Evolutionary conservation across 768 basidiomycete species (phyloP), one percentile per base, ranked within the genome.

Genomic region (Leccinellum luteum): DNA sequence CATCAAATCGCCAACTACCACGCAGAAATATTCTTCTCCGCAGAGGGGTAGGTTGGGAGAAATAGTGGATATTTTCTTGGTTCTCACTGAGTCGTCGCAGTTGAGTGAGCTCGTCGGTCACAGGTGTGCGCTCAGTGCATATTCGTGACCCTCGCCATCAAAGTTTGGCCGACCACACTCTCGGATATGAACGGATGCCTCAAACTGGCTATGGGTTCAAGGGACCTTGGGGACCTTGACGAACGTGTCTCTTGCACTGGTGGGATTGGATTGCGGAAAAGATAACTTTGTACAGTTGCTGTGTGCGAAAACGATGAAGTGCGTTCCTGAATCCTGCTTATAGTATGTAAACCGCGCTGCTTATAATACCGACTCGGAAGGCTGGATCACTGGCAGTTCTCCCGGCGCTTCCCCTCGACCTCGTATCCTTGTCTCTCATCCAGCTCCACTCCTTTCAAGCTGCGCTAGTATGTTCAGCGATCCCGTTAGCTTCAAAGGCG

Each of bases 401-500:
- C 48, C 25, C 52, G 49, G 48, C 58, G 55, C 49, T 44, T 51
- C 19, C 30, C 55, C 35, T 27, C 32, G 4, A n/a, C 50, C 54
- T 51, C 57, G 44, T n/a, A 27, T 48, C 45, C 28, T 19, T 4
- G 7, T 23, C 32, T 12, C 55, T 25, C 44, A 45, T 23, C 21
- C 21, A 45, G 13, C 41, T 30, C 25, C 38, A 38, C 48, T 35
- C 35, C 21, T 5, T 10, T 25, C 6, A 9, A 34, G 34, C 27
- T 27, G 41, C 17, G 17, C 19, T 25, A 31, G 41, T 21, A 70
- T 70, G 69, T 63, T 69, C 31, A 65, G n/a, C 30, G 65, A 69
- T 35, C 44, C 59, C 17, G 59, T 69, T 45, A 68, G 64, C 23
- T 71, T 71, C 58, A 69, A 51, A 6, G 70, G 70, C 27, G 66